Conservation (phyloP, 106 monocot species). For the Gastrodia elata region DNA sequence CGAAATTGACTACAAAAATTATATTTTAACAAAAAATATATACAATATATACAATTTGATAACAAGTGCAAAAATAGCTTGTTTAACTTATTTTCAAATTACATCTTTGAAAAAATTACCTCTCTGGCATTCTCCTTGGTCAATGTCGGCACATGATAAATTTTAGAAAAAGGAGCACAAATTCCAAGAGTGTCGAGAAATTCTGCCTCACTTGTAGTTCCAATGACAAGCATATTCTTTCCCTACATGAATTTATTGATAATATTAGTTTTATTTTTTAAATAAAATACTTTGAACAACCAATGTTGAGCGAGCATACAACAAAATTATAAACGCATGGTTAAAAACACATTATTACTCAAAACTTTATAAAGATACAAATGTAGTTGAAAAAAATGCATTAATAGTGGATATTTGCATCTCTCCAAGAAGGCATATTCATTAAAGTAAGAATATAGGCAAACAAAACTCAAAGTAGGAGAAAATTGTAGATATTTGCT, state of each 20-base stretch:
- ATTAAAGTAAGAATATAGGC: background rate
- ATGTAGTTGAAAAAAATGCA: background rate
- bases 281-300: background rate
- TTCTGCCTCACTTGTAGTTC: conserved; percentile 86
- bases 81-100: background rate
- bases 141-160: conserved; percentile 74
- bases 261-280: background rate
- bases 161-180: conserved; percentile 74
- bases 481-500: background rate
- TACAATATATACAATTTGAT: background rate
- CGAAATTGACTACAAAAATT: background rate
- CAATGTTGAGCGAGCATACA: background rate
- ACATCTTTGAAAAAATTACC: conserved; percentile 26
- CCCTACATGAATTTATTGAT: conserved; percentile 44
- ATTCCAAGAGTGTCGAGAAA: conserved; percentile 92
- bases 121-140: conserved; percentile 63
- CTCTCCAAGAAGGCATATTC: background rate
- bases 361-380: background rate
- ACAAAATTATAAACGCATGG: background rate
- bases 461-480: background rate
- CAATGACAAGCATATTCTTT: conserved; percentile 83
- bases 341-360: background rate
- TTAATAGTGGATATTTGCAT: background rate
- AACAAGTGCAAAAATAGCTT: background rate
- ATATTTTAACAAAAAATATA: background rate